phyloP scores from a whole-genome alignment of 1,284 basidiomycete genomes.

The Porogramme epimiltina region DNA sequence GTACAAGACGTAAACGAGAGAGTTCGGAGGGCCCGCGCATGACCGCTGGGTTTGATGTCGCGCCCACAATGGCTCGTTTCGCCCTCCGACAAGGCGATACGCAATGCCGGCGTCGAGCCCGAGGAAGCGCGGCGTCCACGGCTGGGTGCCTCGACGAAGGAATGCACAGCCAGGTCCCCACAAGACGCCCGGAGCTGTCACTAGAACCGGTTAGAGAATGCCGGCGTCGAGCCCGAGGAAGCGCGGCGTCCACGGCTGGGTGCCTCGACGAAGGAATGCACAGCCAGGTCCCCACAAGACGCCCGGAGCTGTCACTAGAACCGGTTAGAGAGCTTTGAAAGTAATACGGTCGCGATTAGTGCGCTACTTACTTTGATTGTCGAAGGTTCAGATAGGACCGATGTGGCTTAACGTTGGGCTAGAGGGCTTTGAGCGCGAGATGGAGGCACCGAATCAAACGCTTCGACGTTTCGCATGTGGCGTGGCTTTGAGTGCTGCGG shows the following conservation, averaged over 20 bases:
- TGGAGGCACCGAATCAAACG: not conserved
- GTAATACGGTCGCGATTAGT: not conserved
- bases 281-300: too few relatives aligned
- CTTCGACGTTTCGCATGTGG: not conserved
- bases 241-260: not conserved
- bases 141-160: not conserved
- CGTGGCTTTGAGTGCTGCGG: too few relatives aligned
- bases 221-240: not conserved
- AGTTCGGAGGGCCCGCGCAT: conserved; percentile 1
- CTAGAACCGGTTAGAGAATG: not conserved
- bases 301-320: too few relatives aligned
- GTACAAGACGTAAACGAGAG: not conserved
- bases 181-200: too few relatives aligned
- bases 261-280: not conserved
- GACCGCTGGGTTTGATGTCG: conserved; percentile 11
- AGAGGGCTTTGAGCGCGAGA: not conserved
- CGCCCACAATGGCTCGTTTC: not conserved
- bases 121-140: not conserved
- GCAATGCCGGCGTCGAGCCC: not conserved
- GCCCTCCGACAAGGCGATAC: not conserved
- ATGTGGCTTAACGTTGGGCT: not conserved
- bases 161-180: too few relatives aligned
- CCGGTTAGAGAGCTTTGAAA: not conserved
- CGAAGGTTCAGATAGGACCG: too few relatives aligned
- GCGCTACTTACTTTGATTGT: too few relatives aligned